Percentiles rank a stretch among this genome's conserved stretches.
Conservation (phyloP, 2,329 filamentous ascomycete genomes). For the Ceratocystis harringtonii region DNA sequence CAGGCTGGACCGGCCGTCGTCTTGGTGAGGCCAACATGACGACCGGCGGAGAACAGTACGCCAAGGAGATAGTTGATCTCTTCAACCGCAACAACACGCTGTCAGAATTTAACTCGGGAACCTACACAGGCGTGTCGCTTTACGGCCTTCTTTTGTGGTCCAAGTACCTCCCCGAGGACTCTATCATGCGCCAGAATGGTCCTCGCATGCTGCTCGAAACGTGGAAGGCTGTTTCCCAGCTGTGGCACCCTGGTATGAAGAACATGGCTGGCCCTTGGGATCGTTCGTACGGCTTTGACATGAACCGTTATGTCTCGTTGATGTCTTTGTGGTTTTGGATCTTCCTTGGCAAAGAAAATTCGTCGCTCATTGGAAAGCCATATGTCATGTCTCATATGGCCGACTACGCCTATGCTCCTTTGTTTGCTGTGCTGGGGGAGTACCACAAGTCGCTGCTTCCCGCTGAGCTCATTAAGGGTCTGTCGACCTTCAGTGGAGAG, state of each 20-base stretch:
- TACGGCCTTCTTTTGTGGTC: conserved; percentile 43
- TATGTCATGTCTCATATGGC: conserved; percentile 42
- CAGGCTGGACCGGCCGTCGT: conserved; percentile 42
- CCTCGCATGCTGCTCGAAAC: conserved; percentile 36
- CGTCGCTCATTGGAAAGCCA: conserved; percentile 28
- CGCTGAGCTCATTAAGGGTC: conserved; percentile 25
- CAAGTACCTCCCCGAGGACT: conserved; percentile 41
- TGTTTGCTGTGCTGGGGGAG: conserved; percentile 39
- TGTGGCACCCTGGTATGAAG: conserved; percentile 44
- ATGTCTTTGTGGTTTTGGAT: conserved; percentile 46
- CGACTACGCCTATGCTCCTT: conserved; percentile 43
- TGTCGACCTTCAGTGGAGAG: conserved; percentile 37
- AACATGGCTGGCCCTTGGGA: conserved; percentile 53
- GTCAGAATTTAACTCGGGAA: conserved; percentile 48
- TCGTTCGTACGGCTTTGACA: conserved; percentile 46
- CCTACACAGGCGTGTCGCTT: conserved; percentile 47
- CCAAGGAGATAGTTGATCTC: conserved; percentile 39
- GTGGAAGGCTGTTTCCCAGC: conserved; percentile 35
- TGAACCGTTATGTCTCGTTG: conserved; percentile 43
- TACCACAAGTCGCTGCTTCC: conserved; percentile 35
- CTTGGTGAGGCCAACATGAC: conserved; percentile 45
- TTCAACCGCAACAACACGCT: conserved; percentile 42
- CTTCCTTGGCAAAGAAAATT: conserved; percentile 34
- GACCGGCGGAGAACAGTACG: conserved; percentile 38
- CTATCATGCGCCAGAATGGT: conserved; percentile 38